These are phyloP conservation scores for Saccharomyces hybrid DNA, from an alignment of 1,139 yeast genomes.

Conservation along the genomic window DNA sequence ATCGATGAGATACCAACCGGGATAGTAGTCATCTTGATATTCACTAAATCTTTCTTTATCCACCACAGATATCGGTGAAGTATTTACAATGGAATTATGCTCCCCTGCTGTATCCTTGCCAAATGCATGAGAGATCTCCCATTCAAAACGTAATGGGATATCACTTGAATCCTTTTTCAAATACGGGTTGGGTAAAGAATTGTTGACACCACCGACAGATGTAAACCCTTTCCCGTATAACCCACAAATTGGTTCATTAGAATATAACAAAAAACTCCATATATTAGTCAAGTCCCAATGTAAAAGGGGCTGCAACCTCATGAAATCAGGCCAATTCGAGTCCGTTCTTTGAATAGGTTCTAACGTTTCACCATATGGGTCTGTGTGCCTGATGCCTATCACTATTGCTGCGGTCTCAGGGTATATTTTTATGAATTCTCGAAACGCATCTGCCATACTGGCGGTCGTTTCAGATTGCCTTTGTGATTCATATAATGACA, in stretches of 20 bases:
- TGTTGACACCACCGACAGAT: constrained; percentile 26
- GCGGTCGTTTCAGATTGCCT: constrained; percentile 10
- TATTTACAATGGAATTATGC: not conserved
- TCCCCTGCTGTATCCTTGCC: not conserved
- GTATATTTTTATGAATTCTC: constrained; percentile 17
- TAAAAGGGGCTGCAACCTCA: constrained; percentile 30
- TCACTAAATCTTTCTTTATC: constrained; percentile 1
- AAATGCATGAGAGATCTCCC: constrained; percentile 24
- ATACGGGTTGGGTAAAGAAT: constrained; percentile 28
- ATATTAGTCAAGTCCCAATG: constrained; percentile 30
- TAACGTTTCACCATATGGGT: constrained; percentile 27
- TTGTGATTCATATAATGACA: constrained; percentile 26
- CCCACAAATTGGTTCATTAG: constrained; percentile 31
- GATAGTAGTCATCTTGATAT: constrained; percentile 16
- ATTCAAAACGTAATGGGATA: constrained; percentile 15
- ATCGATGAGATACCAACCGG: constrained; percentile 31
- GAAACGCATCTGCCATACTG: constrained; percentile 29
- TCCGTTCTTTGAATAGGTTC: constrained; percentile 29
- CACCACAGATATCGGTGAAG: not conserved
- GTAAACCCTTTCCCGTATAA: constrained; percentile 29
- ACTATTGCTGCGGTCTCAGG: constrained; percentile 28
- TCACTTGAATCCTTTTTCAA: constrained; percentile 8
- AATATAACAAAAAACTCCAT: constrained; percentile 30
- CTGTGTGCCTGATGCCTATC: constrained; percentile 30
- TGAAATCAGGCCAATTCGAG: constrained; percentile 30